Conservation (phyloP, 2,329 filamentous ascomycete species). For the Bipolaris sorokiniana region DNA sequence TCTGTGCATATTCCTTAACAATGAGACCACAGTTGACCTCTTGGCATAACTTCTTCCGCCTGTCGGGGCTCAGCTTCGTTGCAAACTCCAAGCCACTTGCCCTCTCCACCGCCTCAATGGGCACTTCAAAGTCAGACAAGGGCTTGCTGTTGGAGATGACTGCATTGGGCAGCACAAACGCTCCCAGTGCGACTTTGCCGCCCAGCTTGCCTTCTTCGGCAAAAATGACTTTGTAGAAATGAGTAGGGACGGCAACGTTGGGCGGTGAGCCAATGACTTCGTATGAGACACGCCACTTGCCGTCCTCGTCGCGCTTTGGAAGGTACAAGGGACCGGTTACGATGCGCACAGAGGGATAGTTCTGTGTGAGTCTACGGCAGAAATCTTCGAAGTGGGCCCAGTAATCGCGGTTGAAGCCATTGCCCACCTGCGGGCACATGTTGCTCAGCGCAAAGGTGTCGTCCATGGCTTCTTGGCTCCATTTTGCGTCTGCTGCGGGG, state of each 20-base stretch:
- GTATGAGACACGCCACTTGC: slow-evolving; percentile 94
- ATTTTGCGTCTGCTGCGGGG: slow-evolving; percentile 93
- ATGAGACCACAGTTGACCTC: slow-evolving; percentile 85
- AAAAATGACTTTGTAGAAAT: slow-evolving; percentile 99
- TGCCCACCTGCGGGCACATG: slow-evolving; percentile 98
- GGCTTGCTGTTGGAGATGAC: slow-evolving; percentile 86
- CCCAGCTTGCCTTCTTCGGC: slow-evolving; percentile 80
- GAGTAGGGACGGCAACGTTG: slow-evolving; percentile 93
- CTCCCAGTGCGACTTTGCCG: slow-evolving; percentile 76
- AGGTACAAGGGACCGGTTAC: slow-evolving; percentile 95
- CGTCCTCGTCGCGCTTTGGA: slow-evolving; percentile 83
- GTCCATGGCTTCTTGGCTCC: slow-evolving; percentile 93
- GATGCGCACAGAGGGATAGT: slow-evolving; percentile 86
- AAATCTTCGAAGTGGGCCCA: slow-evolving; percentile 99
- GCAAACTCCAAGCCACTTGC: slow-evolving; percentile 93
- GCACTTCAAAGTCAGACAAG: slow-evolving; percentile 90
- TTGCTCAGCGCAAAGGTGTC: slow-evolving; percentile 92
- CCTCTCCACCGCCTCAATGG: slow-evolving; percentile 88
- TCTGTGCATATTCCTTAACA: slow-evolving; percentile 76
- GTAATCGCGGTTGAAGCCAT: slow-evolving; percentile 98
- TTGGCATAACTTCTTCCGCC: slow-evolving; percentile 80
- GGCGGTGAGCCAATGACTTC: slow-evolving; percentile 95
- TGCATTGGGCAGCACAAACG: slow-evolving; percentile 94
- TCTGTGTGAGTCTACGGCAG: slow-evolving; percentile 78
- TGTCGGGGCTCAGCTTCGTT: slow-evolving; percentile 72